Conservation (phyloP, 1,139 yeast species). For the Martiniozyma asiatica region DNA sequence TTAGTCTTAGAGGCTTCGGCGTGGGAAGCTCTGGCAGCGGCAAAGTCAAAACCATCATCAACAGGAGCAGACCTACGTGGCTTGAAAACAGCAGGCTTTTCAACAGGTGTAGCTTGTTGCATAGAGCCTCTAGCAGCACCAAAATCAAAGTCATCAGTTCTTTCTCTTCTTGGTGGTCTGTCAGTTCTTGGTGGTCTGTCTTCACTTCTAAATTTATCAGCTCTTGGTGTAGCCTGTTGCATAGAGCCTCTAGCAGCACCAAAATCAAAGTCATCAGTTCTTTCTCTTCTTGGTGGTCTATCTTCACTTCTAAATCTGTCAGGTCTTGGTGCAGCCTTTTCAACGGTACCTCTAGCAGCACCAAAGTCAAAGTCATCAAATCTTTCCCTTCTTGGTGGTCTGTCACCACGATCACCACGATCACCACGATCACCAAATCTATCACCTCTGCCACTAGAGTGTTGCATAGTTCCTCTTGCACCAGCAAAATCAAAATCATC, state of each 20-base stretch:
- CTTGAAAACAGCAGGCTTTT: no score
- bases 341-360: slow-evolving; percentile 31
- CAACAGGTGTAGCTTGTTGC: not conserved
- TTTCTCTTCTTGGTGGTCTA: slow-evolving; percentile 2
- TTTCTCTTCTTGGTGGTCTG: slow-evolving; percentile 3
- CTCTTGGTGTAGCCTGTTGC: slow-evolving; percentile 28
- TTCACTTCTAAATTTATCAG: slow-evolving; percentile 18
- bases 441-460: slow-evolving; percentile 27
- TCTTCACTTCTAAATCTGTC: slow-evolving; percentile 16
- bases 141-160: slow-evolving; percentile 6
- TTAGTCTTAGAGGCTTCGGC: slow-evolving; percentile 34
- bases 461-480: slow-evolving; percentile 28
- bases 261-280: slow-evolving; percentile 6
- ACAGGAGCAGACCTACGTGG: slow-evolving; percentile 18
- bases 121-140: slow-evolving; percentile 26
- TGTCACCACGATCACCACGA: slow-evolving; percentile 5
- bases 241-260: slow-evolving; percentile 26
- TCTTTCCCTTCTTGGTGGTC: slow-evolving; percentile 30
- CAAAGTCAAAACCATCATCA: slow-evolving; percentile 32
- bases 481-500: slow-evolving; percentile 35
- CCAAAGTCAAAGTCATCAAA: slow-evolving; percentile 6
- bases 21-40: slow-evolving; percentile 32
- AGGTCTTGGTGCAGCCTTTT: slow-evolving; percentile 17
- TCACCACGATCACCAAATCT: slow-evolving; percentile 7
- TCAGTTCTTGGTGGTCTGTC: slow-evolving; percentile 4